These are phyloP conservation scores for Xylaria grammica DNA, from an alignment of 495 filamentous ascomycete genomes.

Conservation along the genomic window DNA sequence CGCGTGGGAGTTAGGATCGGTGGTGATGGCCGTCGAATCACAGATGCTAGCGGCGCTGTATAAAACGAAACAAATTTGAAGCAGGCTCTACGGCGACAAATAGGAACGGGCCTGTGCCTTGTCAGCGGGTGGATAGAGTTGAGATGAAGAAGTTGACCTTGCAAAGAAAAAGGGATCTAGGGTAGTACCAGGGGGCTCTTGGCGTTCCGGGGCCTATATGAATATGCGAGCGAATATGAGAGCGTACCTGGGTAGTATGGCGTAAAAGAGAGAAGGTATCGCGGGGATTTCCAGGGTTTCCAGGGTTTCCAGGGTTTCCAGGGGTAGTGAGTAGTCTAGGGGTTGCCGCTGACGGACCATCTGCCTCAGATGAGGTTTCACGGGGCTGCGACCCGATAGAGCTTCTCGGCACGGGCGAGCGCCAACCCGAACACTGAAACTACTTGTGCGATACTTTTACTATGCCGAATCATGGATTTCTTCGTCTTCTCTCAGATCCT, in stretches of 20 bases:
- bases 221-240: background rate
- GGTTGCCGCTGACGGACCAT: conserved; percentile 18
- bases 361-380: conserved; percentile 39
- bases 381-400: conserved; percentile 2
- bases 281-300: conserved; percentile 17
- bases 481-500: conserved; percentile 14
- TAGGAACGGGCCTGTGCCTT: conserved; percentile 25
- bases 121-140: conserved; percentile 2
- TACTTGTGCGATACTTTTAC: conserved; percentile 1
- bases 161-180: background rate
- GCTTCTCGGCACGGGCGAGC: conserved; percentile 20
- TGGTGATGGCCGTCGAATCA: conserved; percentile 18
- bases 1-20: background rate
- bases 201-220: background rate
- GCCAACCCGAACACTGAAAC: conserved; percentile 39
- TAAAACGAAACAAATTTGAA: conserved; percentile 21
- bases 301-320: too few relatives aligned
- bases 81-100: conserved; percentile 33
- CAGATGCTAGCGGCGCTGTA: conserved; percentile 24
- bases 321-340: too few relatives aligned
- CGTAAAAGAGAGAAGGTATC: background rate
- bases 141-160: background rate
- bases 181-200: conserved; percentile 17
- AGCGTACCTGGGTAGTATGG: background rate
- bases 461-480: conserved; percentile 21